Percentiles rank a stretch among this genome's conserved stretches.
Conservation (phyloP, 306 rosid species). For the Acmispon strigosus region DNA sequence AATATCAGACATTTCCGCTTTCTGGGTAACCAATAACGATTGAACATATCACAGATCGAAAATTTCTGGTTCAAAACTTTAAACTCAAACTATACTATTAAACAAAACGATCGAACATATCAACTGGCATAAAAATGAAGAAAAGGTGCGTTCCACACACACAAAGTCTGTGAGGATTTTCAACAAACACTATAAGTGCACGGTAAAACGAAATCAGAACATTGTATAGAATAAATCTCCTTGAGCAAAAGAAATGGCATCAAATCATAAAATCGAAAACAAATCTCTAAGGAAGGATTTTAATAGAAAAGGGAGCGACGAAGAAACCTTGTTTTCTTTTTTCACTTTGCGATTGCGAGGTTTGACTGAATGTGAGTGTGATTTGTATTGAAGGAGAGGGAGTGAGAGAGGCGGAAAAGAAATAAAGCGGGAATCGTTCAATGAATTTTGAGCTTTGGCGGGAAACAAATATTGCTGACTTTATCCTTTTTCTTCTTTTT, state of each 20-base stretch:
- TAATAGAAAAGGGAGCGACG: neutral
- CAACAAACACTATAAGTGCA: conserved; percentile 24
- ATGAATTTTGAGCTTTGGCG: conserved; percentile 8
- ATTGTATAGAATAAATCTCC: neutral
- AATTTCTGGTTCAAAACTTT: neutral
- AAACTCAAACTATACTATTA: neutral
- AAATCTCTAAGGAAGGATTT: neutral
- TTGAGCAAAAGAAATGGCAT: neutral
- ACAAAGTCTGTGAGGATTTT: neutral
- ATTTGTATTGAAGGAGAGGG: no score
- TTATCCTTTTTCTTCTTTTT: neutral
- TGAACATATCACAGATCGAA: neutral
- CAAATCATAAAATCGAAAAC: neutral
- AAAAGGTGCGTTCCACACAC: neutral
- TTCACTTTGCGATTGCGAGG: neutral
- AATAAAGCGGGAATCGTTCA: conserved; percentile 8
- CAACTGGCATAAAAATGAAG: neutral
- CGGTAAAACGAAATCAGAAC: neutral
- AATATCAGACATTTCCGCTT: neutral
- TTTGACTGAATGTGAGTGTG: no score
- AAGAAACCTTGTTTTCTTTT: neutral
- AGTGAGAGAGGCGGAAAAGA: neutral
- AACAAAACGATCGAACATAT: neutral
- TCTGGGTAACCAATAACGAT: neutral
- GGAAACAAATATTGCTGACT: neutral